Base-by-base conservation (phyloP, 768 basidiomycete genomes). In the Macrocybe gigantea region DNA sequence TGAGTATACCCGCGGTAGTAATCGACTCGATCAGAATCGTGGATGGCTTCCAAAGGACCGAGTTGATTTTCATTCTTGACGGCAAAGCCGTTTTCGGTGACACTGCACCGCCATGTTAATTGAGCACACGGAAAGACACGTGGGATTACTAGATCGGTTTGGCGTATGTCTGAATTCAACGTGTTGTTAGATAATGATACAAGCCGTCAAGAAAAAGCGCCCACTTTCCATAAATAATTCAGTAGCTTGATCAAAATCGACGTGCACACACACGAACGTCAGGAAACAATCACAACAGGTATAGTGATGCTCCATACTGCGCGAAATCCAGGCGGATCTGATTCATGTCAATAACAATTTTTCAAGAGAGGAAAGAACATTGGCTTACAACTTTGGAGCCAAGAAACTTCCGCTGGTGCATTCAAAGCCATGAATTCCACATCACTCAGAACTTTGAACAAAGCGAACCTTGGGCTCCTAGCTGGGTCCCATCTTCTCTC, bases 31-130 rank as follows among this genome's bases (percentile, higher is more conserved):
- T 81, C 82, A 5, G 57, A 56, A 57, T 85, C 83, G 34, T 79
- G 67, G 34, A 80, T 49, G 7, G 78, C 80, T 43, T 77, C 65
- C 47, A 71, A 69, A 10, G 73, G 53, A 2, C 78, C 60, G 53
- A 72, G 65, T 29, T 49, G 58, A 56, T 67, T 68, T 57, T 85
- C 83, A 51, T 77, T 72, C 60, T 80, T 82, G 41, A 82, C 77
- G 1, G 81, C 71, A 54, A 83, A 84, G 0, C 83, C 81, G 59
- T 85, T 86, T 63, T 87, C 82, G 1, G 82, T 85, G 13, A 85
- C 76, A 54, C 80, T 82, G 40, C 11, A 33, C 14, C 13, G 12
- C 7, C 30, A 7, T 33, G 11, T 49, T 29, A 33, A 43, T 41
- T 14, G 13, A 47, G 47, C 13, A 39, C 6, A 1, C 11, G 35